A percentile compares a stretch with the other conserved stretches of the same genome.
Evolutionary conservation across 1,284 basidiomycete genomes (phyloP).

Genomic region (Malassezia restricta): DNA sequence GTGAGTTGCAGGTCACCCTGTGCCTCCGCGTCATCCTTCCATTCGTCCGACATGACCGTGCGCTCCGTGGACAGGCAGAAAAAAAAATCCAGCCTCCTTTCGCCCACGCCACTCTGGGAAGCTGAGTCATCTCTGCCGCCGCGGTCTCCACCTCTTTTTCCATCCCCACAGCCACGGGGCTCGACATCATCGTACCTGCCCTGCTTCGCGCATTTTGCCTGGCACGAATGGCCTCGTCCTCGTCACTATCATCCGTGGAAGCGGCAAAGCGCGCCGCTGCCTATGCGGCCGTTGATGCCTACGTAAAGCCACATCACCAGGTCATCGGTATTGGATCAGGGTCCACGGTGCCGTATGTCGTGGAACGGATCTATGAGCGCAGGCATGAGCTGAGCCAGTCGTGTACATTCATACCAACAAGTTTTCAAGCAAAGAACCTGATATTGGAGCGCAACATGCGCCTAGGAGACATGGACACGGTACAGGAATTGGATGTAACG

Average conservation of each 20-base stretch:
- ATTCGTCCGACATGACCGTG: slow-evolving; percentile 5
- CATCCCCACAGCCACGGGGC: too few relatives aligned
- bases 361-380: slow-evolving; percentile 82
- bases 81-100: neutral
- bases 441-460: slow-evolving; percentile 66
- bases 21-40: neutral
- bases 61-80: neutral
- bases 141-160: neutral
- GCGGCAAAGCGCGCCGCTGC: slow-evolving; percentile 77
- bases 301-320: slow-evolving; percentile 70
- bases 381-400: slow-evolving; percentile 62
- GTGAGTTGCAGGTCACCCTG: slow-evolving; percentile 16
- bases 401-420: slow-evolving; percentile 48
- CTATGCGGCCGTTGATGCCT: slow-evolving; percentile 82
- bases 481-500: slow-evolving; percentile 79
- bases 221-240: neutral
- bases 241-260: slow-evolving; percentile 23
- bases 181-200: too few relatives aligned
- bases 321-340: slow-evolving; percentile 55
- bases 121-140: neutral
- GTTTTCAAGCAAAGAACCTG: slow-evolving; percentile 90
- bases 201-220: too few relatives aligned
- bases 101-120: neutral
- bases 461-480: slow-evolving; percentile 64
- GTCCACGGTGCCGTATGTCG: slow-evolving; percentile 93